Base-by-base conservation (phyloP, 1,284 basidiomycete species). In the Rhizoctonia solani region DNA sequence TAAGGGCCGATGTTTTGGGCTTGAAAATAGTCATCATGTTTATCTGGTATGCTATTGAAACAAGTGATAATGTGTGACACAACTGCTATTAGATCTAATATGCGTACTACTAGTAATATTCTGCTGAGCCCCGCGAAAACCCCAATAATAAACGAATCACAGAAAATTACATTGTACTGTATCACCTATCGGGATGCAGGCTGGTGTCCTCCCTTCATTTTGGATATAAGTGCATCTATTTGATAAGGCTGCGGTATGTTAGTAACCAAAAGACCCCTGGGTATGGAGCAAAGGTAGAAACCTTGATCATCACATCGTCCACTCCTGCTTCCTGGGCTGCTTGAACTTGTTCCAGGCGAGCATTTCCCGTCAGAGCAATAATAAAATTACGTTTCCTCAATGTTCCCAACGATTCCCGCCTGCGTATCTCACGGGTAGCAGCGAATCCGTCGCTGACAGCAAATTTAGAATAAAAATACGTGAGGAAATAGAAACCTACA, bases 281-380 rank as follows among this genome's bases (percentile, higher is more conserved):
- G n/a, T n/a, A n/a, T n/a, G n/a, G n/a, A n/a, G n/a, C n/a, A n/a
- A n/a, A n/a, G n/a, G n/a, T n/a, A n/a, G n/a, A 6, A n/a, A 56
- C 58, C 25, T 63, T 63, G 8, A 63, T 50, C 46, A 50, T 63
- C 4, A 63, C 58, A 14, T 50, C 29, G 19, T 63, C 58, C 44
- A 63, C 29, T 3, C 58, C 58, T 4, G 58, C 47, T 13, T 63
- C 46, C 9, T 25, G 42, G 1, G 58, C 58, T 16, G 41, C 25
- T 50, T 47, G 41, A 4, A 63, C 58, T 32, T 63, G 58, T 50
- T 42, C 58, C 5, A 8, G 19, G 23, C 39, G 54, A 4, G 74
- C 72, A 67, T 73, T 74, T 19, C 74, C 74, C 6, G 74, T 74
- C 11, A 74, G 54, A 32, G 74, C 74, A 32, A 72, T 72, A 11